Percentiles rank a stretch among this genome's conserved stretches.
Evolutionary conservation across 805 yeast species (phyloP).

Genomic region (Nematodospora valgi): DNA sequence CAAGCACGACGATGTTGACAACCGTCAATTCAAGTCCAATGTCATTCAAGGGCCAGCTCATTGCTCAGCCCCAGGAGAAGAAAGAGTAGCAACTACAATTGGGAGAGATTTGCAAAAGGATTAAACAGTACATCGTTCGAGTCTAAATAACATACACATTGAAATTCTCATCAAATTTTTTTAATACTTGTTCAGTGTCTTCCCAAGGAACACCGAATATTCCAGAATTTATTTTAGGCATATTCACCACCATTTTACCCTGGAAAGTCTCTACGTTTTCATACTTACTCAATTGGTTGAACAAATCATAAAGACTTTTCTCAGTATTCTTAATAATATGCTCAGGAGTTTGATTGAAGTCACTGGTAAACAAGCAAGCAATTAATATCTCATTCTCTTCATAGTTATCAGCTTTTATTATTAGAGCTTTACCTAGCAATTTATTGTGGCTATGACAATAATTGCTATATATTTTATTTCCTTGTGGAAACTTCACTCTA

Average conservation of each 20-base stretch:
- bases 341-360: constrained; percentile 34
- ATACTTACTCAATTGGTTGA: constrained; percentile 26
- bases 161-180: constrained; percentile 22
- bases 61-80: too few species aligned
- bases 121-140: background rate
- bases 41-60: too few species aligned
- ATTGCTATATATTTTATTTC: constrained; percentile 47
- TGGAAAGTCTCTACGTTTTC: constrained; percentile 7
- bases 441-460: constrained; percentile 34
- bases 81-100: too few species aligned
- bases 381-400: constrained; percentile 30
- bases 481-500: constrained; percentile 49
- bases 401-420: constrained; percentile 40
- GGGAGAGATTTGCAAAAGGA: too few species aligned
- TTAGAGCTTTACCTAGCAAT: constrained; percentile 54
- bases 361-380: constrained; percentile 75
- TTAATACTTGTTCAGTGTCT: constrained; percentile 53
- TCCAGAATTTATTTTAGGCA: constrained; percentile 83
- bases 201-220: constrained; percentile 80
- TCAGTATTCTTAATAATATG: constrained; percentile 52
- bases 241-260: constrained; percentile 34
- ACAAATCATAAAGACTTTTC: constrained; percentile 46
- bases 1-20: too few species aligned
- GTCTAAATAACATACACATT: constrained; percentile 25
- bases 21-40: too few species aligned